A percentile compares a stretch with the other conserved stretches of the same genome.
Evolutionary conservation across 768 basidiomycete genomes (phyloP).

Genomic region (Dioszegia crocea): DNA sequence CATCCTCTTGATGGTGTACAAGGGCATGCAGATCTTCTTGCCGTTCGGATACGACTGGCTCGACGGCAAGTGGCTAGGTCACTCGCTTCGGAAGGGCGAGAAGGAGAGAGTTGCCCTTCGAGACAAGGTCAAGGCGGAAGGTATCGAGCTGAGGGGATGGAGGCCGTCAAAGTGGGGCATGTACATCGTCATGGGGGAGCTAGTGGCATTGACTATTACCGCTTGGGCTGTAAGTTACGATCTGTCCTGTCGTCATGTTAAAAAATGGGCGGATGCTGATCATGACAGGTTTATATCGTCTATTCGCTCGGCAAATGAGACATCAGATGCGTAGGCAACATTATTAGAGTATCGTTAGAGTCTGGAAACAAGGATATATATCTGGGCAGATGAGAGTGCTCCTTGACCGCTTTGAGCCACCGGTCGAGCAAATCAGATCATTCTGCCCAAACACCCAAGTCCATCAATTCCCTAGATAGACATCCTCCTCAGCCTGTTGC

Average conservation of each 20-base stretch:
- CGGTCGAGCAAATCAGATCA: too few relatives aligned
- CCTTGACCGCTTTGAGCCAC: too few relatives aligned
- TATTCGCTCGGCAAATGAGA: slow-evolving; percentile 22
- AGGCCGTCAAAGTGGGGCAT: slow-evolving; percentile 8
- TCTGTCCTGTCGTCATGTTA: neutral
- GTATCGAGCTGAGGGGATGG: slow-evolving; percentile 18
- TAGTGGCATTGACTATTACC: slow-evolving; percentile 12
- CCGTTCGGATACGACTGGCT: slow-evolving; percentile 23
- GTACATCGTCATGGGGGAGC: slow-evolving; percentile 8
- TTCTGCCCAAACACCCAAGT: too few relatives aligned
- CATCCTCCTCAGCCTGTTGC: slow-evolving; percentile 18
- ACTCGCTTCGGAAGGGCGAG: slow-evolving; percentile 22
- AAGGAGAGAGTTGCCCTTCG: neutral
- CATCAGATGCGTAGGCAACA: too few relatives aligned
- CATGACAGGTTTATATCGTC: slow-evolving; percentile 22
- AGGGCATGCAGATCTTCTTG: slow-evolving; percentile 18
- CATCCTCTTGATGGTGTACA: slow-evolving; percentile 35
- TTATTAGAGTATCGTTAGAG: too few relatives aligned
- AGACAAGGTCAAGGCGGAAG: slow-evolving; percentile 8
- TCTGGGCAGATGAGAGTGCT: too few relatives aligned
- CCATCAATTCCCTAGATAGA: too few relatives aligned
- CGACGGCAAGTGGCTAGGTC: slow-evolving; percentile 28
- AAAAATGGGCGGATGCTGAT: neutral
- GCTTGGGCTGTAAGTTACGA: slow-evolving; percentile 31
- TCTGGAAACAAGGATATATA: too few relatives aligned